A percentile compares a stretch with the other conserved stretches of the same genome.
Conservation (phyloP, 2,329 filamentous ascomycete species). For the Beauveria brongniartii region DNA sequence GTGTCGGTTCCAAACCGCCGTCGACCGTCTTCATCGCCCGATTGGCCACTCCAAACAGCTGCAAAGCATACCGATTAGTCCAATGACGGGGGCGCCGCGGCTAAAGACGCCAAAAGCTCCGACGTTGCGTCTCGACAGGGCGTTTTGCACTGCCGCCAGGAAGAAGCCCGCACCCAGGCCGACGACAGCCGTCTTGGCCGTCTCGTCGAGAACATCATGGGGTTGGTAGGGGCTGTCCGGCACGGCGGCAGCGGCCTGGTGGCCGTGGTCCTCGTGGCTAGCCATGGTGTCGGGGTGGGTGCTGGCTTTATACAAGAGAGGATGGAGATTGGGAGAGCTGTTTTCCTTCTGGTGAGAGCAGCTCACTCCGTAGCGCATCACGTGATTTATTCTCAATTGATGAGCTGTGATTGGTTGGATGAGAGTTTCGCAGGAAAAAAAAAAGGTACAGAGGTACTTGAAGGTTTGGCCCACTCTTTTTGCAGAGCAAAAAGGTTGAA, state of each 20-base stretch:
- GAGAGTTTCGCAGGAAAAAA: neutral
- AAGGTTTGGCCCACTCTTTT: neutral
- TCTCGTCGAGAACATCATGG: slow-evolving; percentile 63
- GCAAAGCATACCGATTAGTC: slow-evolving; percentile 26
- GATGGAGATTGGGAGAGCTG: slow-evolving; percentile 8
- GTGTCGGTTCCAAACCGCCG: neutral
- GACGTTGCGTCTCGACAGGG: slow-evolving; percentile 73
- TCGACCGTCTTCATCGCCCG: slow-evolving; percentile 9
- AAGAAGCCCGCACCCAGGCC: slow-evolving; percentile 62
- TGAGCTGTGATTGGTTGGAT: slow-evolving; percentile 21
- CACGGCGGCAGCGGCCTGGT: slow-evolving; percentile 13
- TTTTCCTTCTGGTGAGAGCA: slow-evolving; percentile 5
- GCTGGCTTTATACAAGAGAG: neutral
- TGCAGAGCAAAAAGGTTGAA: neutral
- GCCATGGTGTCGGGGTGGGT: slow-evolving; percentile 23
- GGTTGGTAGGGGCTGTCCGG: slow-evolving; percentile 49
- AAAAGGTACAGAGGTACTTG: slow-evolving; percentile 5
- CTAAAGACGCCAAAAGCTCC: slow-evolving; percentile 76
- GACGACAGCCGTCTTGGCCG: slow-evolving; percentile 56
- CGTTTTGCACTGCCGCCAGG: slow-evolving; percentile 76
- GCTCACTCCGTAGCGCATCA: slow-evolving; percentile 15
- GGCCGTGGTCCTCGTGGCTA: slow-evolving; percentile 23
- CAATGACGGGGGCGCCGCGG: slow-evolving; percentile 67
- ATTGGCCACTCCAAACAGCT: neutral
- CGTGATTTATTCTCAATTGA: slow-evolving; percentile 31